These are phyloP conservation scores for Leersia perrieri DNA, from an alignment of 176 grass and related monocot genomes.

Conservation along the genomic window DNA sequence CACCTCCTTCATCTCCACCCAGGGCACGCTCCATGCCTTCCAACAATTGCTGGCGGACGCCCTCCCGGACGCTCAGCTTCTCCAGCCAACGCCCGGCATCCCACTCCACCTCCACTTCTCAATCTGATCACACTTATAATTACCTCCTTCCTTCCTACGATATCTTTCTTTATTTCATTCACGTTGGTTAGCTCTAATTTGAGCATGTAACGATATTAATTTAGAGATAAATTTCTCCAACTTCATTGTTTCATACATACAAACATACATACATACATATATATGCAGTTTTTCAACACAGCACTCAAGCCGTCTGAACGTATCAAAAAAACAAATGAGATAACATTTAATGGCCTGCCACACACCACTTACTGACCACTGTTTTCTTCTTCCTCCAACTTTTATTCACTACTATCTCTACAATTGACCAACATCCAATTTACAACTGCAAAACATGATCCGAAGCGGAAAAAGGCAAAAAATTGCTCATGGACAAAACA, in stretches of 20 bases:
- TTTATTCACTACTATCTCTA: slow-evolving; percentile 26
- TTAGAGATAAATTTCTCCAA: too few relatives aligned
- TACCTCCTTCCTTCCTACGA: too few relatives aligned
- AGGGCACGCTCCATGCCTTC: too few relatives aligned
- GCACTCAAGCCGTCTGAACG: background rate
- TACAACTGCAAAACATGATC: background rate
- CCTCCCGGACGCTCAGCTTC: slow-evolving; percentile 49
- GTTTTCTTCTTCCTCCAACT: background rate
- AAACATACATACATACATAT: too few relatives aligned
- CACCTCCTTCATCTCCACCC: slow-evolving; percentile 29
- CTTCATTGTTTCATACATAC: background rate
- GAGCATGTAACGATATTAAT: too few relatives aligned
- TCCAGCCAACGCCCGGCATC: slow-evolving; percentile 64
- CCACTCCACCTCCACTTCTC: slow-evolving; percentile 33
- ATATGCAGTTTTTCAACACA: too few relatives aligned
- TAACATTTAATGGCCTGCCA: background rate
- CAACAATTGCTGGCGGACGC: too few relatives aligned
- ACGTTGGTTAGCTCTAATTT: too few relatives aligned
- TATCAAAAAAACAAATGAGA: background rate
- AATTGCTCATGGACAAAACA: background rate
- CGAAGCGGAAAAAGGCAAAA: slow-evolving; percentile 6
- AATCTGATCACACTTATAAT: too few relatives aligned
- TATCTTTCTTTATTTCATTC: too few relatives aligned
- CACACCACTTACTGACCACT: background rate
- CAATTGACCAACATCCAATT: background rate